Base-by-base conservation (phyloP, 805 yeast species). In the Saccharomyces eubayanus region DNA sequence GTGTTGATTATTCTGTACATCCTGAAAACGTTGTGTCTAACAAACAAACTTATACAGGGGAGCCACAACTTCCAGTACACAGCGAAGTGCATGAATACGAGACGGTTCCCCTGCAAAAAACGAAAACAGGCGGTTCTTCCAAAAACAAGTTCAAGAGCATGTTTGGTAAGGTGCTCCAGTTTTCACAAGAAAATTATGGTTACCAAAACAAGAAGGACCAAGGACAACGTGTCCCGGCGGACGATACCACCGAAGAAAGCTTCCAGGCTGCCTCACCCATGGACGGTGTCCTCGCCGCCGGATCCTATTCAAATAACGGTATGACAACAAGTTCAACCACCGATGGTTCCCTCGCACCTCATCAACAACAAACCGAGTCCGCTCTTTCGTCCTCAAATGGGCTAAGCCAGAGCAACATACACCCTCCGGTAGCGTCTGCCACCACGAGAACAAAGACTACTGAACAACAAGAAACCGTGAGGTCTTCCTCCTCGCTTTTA, bases 181-280 rank as follows among this genome's bases (percentile, higher is more conserved):
- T 68, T 49, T 67, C 70, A 14, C 59, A 60, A n/a, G 70, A 68
- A 51, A 67, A 68, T 49, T 64, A 65, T 48, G 72, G 72, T 2
- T 63, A 65, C 51, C 72, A 67, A 53, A 48, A 63, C 20, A 59
- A 61, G 46, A 57, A 57, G 36, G 59, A 62, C 20, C 53, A 36
- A 11, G 46, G 10, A 10, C n/a, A 20, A 27, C 50, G 28, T 6
- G 49, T 10, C 27, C 46, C 43, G 43, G 46, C 16, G 49, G 45
- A 48, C n/a, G 28, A 40, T 20, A 43, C 29, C 12, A 28, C 53
- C 10, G 48, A 51, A 10, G 21, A 36, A 41, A 10, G 29, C 21
- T 14, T 28, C 16, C 29, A 27, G n/a, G 48, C 50, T 12, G 54
- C 31, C n/a, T 28, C 31, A 10, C 14, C 46, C 16, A 47, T 51